These are phyloP conservation scores for Leptomonas pyrrhocoris DNA, from an alignment of 208 protist genomes.

Conservation along the genomic window DNA sequence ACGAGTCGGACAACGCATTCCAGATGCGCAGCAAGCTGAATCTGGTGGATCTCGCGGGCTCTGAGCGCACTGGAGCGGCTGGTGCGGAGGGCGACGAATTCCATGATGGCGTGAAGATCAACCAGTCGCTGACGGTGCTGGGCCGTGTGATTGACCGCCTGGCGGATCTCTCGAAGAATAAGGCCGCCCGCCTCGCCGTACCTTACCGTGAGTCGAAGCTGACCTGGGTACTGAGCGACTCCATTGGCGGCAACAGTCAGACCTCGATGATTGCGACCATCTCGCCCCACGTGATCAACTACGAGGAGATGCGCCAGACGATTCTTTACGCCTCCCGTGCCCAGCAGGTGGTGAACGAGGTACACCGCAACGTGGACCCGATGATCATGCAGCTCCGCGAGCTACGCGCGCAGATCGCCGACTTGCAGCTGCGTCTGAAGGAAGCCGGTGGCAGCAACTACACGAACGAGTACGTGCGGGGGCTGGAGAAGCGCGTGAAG, in stretches of 20 bases:
- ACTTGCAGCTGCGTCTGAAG: conserved; percentile 53
- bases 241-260: conserved; percentile 88
- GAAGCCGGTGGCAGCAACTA: conserved; percentile 60
- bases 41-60: conserved; percentile 94
- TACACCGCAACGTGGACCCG: conserved; percentile 91
- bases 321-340: conserved; percentile 90
- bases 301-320: conserved; percentile 94
- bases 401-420: conserved; percentile 61
- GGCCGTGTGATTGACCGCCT: conserved; percentile 90
- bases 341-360: conserved; percentile 91
- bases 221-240: conserved; percentile 89
- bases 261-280: conserved; percentile 96
- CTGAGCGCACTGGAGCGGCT: conserved; percentile 77
- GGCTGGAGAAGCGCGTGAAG: conserved; percentile 37
- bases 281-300: conserved; percentile 84
- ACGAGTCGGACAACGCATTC: conserved; percentile 49
- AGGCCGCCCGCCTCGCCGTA: conserved; percentile 36
- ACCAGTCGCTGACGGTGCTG: conserved; percentile 90
- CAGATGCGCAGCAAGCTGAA: conserved; percentile 85
- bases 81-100: conserved; percentile 6
- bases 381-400: conserved; percentile 58
- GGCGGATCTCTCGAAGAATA: conserved; percentile 74
- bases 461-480: conserved; percentile 68
- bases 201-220: conserved; percentile 88
- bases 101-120: conserved; percentile 90